Base-by-base conservation (phyloP, 495 filamentous ascomycete species). In the Penicillium fimorum region DNA sequence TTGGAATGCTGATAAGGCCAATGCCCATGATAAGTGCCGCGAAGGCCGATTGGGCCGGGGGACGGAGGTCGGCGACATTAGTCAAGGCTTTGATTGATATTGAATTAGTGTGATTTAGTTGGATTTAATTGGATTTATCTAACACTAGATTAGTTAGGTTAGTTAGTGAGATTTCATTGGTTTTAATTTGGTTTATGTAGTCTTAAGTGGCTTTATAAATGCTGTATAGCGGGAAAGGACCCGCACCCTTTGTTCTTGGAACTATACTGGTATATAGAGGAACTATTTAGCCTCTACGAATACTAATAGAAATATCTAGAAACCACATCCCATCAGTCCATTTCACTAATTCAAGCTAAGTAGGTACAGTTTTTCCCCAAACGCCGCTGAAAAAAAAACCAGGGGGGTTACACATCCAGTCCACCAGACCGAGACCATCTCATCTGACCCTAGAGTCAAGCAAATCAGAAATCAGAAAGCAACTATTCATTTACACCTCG, bases 401-500 rank as follows among this genome's bases (percentile, higher is more conserved):
- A n/a, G 37, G 17, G 37, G n/a, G 50, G 50, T 42, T 41, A 52
- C 50, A 52, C 50, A 43, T 42, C 50, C 50, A 41, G 20, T 33
- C 27, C 43, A 41, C n/a, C 45, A 32, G 27, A 29, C 27, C 44
- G n/a, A 32, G 4, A 47, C n/a, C 44, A 47, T 47, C 29, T 47
- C 45, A 32, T 47, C 45, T 32, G 45, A 40, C 9, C 13, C 35
- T 30, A 12, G 10, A 33, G 47, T 51, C 32, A 57, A 58, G 40
- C 51, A 59, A 54, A 60, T 46, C 54, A 24, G 40, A 56, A 44
- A 43, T 47, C 51, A 38, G 24, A 12, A 10, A 32, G 5, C 11
- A 29, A 30, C 10, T 5, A 44, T 11, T 47, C 27, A 20, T 41
- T 70, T 70, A 76, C 25, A 56, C 71, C 57, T 79, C 76, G 62